Conservation (phyloP, 2,329 filamentous ascomycete genomes). For the Penicillium sp. region DNA sequence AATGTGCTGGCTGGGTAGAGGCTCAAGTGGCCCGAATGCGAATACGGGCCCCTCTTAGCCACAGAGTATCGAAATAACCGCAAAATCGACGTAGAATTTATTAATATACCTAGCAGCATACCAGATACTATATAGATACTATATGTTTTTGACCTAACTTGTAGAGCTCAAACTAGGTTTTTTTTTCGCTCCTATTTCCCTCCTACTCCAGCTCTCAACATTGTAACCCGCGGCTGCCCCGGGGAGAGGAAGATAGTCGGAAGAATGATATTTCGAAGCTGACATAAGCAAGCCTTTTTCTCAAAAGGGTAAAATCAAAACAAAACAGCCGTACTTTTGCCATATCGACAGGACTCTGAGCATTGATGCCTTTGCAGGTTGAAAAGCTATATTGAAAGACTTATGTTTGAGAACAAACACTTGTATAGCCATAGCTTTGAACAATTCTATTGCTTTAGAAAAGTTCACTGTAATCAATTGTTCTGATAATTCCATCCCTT, state of each 20-base stretch:
- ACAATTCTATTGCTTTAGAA: background rate
- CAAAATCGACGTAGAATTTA: background rate
- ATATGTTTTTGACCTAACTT: background rate
- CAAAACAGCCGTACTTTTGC: slow-evolving; percentile 25
- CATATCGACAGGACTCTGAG: background rate
- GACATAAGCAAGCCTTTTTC: slow-evolving; percentile 10
- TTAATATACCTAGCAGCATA: background rate
- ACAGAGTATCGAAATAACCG: background rate
- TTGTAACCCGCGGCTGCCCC: background rate
- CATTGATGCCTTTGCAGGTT: background rate
- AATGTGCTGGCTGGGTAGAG: background rate
- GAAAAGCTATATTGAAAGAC: background rate
- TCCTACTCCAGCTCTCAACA: background rate
- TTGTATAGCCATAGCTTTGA: background rate
- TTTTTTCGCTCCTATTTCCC: background rate
- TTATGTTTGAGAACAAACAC: background rate
- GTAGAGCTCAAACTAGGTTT: background rate
- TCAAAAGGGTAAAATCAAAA: slow-evolving; percentile 34
- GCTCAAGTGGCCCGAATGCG: background rate
- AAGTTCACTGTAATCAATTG: too few species aligned
- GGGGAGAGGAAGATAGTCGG: background rate
- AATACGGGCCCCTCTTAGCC: background rate
- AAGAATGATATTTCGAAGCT: background rate
- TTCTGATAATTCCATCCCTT: background rate
- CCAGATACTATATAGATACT: background rate